Evolutionary conservation across 129 eudicot species (phyloP).

Genomic region (Artemisia argyi): DNA sequence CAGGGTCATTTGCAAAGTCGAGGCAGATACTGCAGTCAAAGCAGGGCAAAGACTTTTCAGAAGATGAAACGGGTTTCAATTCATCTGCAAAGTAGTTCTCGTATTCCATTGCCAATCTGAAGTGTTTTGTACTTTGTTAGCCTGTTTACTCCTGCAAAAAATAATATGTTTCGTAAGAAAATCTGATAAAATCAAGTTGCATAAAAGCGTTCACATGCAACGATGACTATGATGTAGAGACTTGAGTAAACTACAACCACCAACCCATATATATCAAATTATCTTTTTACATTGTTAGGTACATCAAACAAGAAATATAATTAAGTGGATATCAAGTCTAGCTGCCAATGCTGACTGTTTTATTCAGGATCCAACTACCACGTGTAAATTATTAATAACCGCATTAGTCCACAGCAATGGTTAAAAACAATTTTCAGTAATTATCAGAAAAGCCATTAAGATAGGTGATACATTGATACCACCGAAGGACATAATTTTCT

Average conservation of each 20-base stretch:
- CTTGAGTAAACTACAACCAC: too few species aligned
- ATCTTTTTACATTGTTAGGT: neutral
- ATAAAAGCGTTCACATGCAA: neutral
- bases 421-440: too few species aligned
- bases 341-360: slow-evolving; percentile 9
- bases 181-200: neutral
- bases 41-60: slow-evolving; percentile 45
- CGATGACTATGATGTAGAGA: too few species aligned
- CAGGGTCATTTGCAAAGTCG: slow-evolving; percentile 80
- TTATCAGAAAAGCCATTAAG: neutral
- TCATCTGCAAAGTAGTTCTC: slow-evolving; percentile 46
- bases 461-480: neutral
- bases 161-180: neutral
- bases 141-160: slow-evolving; percentile 26
- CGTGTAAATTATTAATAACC: neutral
- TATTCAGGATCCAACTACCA: slow-evolving; percentile 24
- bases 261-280: too few species aligned
- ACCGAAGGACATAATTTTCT: too few species aligned
- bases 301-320: slow-evolving; percentile 19
- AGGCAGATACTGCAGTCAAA: slow-evolving; percentile 97
- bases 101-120: slow-evolving; percentile 42
- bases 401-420: neutral
- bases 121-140: neutral
- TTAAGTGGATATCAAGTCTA: slow-evolving; percentile 6
- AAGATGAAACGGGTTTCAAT: slow-evolving; percentile 33